Evolutionary conservation across 352 stramenopile genomes (phyloP).

Genomic region (Paralagenidium karlingii): DNA sequence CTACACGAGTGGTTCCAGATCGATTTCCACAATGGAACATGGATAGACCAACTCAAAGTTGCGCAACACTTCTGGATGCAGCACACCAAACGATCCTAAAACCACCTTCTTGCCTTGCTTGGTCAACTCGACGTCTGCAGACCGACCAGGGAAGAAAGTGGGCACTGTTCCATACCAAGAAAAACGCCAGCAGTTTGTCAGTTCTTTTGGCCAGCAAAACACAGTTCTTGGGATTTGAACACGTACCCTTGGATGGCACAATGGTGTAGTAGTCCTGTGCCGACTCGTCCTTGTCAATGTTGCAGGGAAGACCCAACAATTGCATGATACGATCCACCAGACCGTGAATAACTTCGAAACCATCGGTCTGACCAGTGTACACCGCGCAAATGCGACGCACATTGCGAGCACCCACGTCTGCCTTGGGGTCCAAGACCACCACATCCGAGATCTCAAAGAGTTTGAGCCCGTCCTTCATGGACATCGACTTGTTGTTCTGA

Average conservation of each 20-base stretch:
- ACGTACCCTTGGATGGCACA: conserved; percentile 4
- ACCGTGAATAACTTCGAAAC: conserved; percentile 99
- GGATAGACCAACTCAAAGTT: conserved; percentile 98
- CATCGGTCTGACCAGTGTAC: conserved; percentile 94
- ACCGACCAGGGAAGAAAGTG: conserved; percentile 95
- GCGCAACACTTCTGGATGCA: conserved; percentile 96
- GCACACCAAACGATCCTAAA: conserved; percentile 95
- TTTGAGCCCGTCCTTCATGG: conserved; percentile 95
- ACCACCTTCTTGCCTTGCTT: conserved; percentile 45
- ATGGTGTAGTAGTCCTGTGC: conserved; percentile 54
- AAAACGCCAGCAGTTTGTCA: conserved; percentile 17
- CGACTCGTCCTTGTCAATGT: conserved; percentile 56
- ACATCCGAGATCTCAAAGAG: conserved; percentile 99
- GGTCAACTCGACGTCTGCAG: conserved; percentile 89
- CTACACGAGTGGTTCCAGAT: conserved; percentile 96
- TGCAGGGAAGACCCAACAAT: conserved; percentile 86
- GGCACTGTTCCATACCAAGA: conserved; percentile 15
- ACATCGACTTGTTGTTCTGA: conserved; percentile 96
- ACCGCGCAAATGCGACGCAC: conserved; percentile 90
- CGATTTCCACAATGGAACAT: conserved; percentile 94
- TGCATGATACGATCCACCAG: conserved; percentile 98
- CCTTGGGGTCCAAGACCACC: conserved; percentile 88
- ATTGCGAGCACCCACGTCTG: conserved; percentile 94
- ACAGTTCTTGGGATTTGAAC: background rate
- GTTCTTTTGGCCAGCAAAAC: no score